Conservation (phyloP, 1,284 basidiomycete genomes). For the Fereydounia khargensis region DNA sequence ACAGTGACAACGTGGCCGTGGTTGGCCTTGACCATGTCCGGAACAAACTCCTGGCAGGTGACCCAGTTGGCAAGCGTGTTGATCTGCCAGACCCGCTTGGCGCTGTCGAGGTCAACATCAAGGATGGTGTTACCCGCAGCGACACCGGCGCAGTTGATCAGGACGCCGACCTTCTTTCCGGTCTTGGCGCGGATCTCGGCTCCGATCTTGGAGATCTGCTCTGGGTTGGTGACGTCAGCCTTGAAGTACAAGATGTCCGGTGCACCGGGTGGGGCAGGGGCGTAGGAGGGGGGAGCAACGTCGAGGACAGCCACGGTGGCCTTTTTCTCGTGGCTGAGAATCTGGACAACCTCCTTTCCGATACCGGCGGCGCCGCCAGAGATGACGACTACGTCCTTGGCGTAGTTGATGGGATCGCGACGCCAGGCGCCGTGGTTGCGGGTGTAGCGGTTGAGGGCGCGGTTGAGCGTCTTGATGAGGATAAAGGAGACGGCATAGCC, state of each 20-base stretch:
- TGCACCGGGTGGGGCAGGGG: constrained; percentile 41
- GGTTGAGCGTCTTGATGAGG: constrained; percentile 37
- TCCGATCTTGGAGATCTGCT: constrained; percentile 38
- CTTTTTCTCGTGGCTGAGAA: constrained; percentile 34
- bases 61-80: constrained; percentile 51
- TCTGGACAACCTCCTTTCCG: constrained; percentile 51
- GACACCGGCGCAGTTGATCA: constrained; percentile 55
- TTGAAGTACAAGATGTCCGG: constrained; percentile 53
- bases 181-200: constrained; percentile 28
- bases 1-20: constrained; percentile 54
- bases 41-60: constrained; percentile 51
- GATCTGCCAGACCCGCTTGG: constrained; percentile 41
- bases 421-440: constrained; percentile 42
- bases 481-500: constrained; percentile 35
- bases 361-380: constrained; percentile 55
- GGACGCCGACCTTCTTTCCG: constrained; percentile 38
- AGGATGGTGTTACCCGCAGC: constrained; percentile 46
- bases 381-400: constrained; percentile 50
- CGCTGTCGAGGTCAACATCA: constrained; percentile 30
- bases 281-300: constrained; percentile 47
- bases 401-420: constrained; percentile 43
- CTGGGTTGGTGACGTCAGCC: constrained; percentile 49
- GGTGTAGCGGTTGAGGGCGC: constrained; percentile 33
- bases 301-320: constrained; percentile 53
- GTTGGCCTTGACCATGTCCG: constrained; percentile 47